Evolutionary conservation across 805 yeast species (phyloP).

Genomic region (Dipodascopsis tothii): DNA sequence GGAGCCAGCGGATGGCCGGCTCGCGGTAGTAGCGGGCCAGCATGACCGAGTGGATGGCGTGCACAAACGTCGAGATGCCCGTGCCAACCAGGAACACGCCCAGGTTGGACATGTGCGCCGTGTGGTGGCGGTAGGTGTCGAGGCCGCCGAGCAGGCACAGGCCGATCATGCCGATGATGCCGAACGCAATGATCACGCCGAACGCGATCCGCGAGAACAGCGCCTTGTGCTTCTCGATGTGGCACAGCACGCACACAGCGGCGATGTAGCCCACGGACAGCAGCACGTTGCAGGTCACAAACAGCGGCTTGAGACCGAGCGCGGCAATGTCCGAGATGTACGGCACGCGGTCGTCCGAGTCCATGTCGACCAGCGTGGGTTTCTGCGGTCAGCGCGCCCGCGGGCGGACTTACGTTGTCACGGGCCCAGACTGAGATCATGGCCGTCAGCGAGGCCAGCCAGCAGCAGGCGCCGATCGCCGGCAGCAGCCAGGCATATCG

Average conservation of each 20-base stretch:
- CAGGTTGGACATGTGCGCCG: slow-evolving; percentile 57
- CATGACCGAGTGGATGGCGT: slow-evolving; percentile 38
- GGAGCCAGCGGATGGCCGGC: slow-evolving; percentile 29
- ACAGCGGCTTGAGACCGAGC: slow-evolving; percentile 73
- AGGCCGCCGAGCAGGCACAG: slow-evolving; percentile 67
- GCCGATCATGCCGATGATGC: slow-evolving; percentile 59
- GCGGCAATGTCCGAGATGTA: slow-evolving; percentile 87
- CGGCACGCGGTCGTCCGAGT: slow-evolving; percentile 39
- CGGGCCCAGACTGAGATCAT: slow-evolving; percentile 69
- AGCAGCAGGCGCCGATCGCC: slow-evolving; percentile 40
- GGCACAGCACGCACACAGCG: background rate
- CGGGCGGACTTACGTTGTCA: slow-evolving; percentile 45
- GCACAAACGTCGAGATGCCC: slow-evolving; percentile 45
- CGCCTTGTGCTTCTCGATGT: background rate
- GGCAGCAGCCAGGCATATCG: slow-evolving; percentile 71
- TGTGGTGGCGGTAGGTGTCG: slow-evolving; percentile 51
- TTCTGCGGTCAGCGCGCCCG: slow-evolving; percentile 21
- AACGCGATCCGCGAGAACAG: slow-evolving; percentile 31
- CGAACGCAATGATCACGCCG: slow-evolving; percentile 41
- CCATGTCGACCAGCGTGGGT: background rate
- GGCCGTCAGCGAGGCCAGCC: slow-evolving; percentile 91
- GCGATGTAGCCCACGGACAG: background rate
- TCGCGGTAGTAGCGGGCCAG: slow-evolving; percentile 41
- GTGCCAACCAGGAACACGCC: slow-evolving; percentile 62
- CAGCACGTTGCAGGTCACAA: slow-evolving; percentile 62